Evolutionary conservation across 768 basidiomycete genomes (phyloP).

Genomic region (Pulveroboletus sp.): DNA sequence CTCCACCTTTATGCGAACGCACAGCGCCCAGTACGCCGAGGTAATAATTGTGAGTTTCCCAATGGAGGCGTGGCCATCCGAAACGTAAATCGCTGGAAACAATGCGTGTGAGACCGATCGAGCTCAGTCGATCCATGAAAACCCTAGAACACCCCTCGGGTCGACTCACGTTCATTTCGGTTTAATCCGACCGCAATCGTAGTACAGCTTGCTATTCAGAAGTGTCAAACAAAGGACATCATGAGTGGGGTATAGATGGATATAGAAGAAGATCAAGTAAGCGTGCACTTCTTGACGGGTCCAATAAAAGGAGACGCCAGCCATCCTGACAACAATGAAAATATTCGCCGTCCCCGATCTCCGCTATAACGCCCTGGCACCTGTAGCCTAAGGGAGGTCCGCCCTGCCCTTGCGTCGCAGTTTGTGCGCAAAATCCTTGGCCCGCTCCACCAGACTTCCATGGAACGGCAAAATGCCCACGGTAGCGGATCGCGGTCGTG

Average conservation of each 20-base stretch:
- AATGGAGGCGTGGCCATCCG: conserved; percentile 6
- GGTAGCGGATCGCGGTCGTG: conserved; percentile 37
- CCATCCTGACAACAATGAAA: conserved; percentile 28
- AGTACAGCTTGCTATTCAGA: conserved; percentile 13
- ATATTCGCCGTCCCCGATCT: conserved; percentile 5
- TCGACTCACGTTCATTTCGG: conserved; percentile 14
- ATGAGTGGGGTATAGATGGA: conserved; percentile 21
- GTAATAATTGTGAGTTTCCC: conserved; percentile 19
- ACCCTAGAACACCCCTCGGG: not conserved
- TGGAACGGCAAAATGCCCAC: conserved; percentile 26
- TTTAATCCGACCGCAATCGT: conserved; percentile 16
- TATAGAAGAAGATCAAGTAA: conserved; percentile 23
- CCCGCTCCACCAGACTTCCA: conserved; percentile 33
- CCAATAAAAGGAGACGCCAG: conserved; percentile 15
- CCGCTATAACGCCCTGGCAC: conserved; percentile 21
- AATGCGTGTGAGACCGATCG: conserved; percentile 7
- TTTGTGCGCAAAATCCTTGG: conserved; percentile 41
- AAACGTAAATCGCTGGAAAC: conserved; percentile 26
- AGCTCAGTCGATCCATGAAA: conserved; percentile 9
- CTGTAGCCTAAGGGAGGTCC: conserved; percentile 7
- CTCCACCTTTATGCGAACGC: conserved; percentile 22
- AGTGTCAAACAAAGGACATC: conserved; percentile 10
- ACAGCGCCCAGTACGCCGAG: conserved; percentile 9
- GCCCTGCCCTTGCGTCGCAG: conserved; percentile 38
- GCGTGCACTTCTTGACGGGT: conserved; percentile 7